Conservation (phyloP, 768 basidiomycete genomes). For the Amanita jacksonii region DNA sequence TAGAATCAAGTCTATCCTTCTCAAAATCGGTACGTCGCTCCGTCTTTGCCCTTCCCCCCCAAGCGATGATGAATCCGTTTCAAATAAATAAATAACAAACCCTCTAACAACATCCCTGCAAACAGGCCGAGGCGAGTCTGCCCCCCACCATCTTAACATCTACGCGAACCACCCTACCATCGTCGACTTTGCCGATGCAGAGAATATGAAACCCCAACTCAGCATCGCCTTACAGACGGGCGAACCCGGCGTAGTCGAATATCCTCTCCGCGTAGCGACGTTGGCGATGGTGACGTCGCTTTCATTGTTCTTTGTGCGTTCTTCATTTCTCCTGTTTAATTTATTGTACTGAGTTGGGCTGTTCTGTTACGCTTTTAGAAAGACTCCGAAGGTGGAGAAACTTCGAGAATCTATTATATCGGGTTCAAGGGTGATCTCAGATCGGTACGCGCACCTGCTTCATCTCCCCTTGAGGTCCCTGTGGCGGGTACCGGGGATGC, state of each 20-base stretch:
- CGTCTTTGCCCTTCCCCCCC: too few relatives aligned
- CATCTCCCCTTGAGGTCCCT: conserved; percentile 59
- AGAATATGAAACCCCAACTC: conserved; percentile 58
- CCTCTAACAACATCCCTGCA: not conserved
- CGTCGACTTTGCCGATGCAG: conserved; percentile 69
- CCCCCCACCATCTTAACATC: conserved; percentile 66
- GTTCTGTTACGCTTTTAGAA: too few relatives aligned
- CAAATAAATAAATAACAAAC: not conserved
- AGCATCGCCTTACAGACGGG: conserved; percentile 65
- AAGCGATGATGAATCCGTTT: not conserved
- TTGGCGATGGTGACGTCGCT: conserved; percentile 68
- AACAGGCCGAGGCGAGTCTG: conserved; percentile 65
- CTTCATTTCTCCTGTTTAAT: conserved; percentile 1
- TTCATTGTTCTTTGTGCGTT: conserved; percentile 73
- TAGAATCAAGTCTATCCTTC: conserved; percentile 58
- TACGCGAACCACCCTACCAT: conserved; percentile 69
- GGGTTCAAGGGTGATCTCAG: conserved; percentile 75
- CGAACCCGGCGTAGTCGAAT: conserved; percentile 60
- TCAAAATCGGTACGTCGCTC: conserved; percentile 75
- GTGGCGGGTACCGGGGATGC: conserved; percentile 79
- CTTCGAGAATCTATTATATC: conserved; percentile 63
- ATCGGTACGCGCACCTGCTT: conserved; percentile 42
- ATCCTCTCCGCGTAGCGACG: conserved; percentile 66
- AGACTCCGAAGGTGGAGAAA: conserved; percentile 56
- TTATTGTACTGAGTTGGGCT: not conserved